Evolutionary conservation across 2,329 filamentous ascomycete species (phyloP).

Genomic region (Fusarium oxysporum): DNA sequence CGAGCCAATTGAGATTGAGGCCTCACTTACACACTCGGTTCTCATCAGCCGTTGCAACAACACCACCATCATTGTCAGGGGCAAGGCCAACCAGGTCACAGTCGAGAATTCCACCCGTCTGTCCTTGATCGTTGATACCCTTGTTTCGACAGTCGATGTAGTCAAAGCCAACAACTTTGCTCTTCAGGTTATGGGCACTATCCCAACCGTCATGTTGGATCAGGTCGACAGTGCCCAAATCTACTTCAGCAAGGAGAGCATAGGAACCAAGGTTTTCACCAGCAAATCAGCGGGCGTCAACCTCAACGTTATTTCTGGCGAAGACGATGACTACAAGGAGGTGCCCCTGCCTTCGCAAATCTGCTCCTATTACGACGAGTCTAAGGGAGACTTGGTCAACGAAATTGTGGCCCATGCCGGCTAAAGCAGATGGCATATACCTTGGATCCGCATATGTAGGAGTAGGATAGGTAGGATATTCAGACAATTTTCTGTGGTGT

Average conservation of each 20-base stretch:
- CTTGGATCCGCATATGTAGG: constrained; percentile 36
- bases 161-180: constrained; percentile 97
- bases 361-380: constrained; percentile 77
- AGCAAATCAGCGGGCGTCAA: constrained; percentile 92
- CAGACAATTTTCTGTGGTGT: not conserved
- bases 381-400: constrained; percentile 80
- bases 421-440: constrained; percentile 54
- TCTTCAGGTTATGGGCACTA: constrained; percentile 86
- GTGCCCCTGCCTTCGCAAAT: constrained; percentile 91
- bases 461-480: constrained; percentile 39
- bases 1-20: constrained; percentile 82
- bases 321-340: constrained; percentile 86
- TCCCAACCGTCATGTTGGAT: constrained; percentile 91
- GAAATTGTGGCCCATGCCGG: constrained; percentile 97
- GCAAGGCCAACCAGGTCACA: constrained; percentile 97
- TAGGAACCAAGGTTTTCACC: constrained; percentile 83
- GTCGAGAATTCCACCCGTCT: constrained; percentile 89
- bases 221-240: constrained; percentile 91
- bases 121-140: constrained; percentile 87
- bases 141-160: constrained; percentile 92
- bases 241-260: constrained; percentile 85
- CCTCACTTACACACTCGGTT: constrained; percentile 85
- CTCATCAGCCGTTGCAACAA: constrained; percentile 94
- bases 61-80: constrained; percentile 87
- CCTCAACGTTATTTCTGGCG: constrained; percentile 79